Percentiles rank a stretch among this genome's conserved stretches.
Conservation (phyloP, 2,329 filamentous ascomycete genomes). For the Venturia pyrina region DNA sequence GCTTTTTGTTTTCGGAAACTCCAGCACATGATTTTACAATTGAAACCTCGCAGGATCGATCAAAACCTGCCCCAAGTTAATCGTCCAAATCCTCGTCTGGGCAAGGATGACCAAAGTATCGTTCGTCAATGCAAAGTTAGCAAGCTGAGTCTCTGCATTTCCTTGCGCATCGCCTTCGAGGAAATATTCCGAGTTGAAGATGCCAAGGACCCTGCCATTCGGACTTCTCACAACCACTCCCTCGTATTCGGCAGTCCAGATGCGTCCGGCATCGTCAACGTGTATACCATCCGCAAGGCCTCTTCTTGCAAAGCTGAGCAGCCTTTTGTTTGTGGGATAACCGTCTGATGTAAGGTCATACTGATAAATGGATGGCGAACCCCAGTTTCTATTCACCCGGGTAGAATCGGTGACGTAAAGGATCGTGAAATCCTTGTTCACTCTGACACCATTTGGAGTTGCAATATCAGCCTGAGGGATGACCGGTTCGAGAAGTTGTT, state of each 20-base stretch:
- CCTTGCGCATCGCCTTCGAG: not conserved
- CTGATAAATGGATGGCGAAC: not conserved
- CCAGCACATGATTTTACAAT: not conserved
- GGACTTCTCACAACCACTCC: constrained; percentile 17
- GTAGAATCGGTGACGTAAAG: not conserved
- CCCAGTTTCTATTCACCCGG: not conserved
- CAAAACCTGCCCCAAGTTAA: not conserved
- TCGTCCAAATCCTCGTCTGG: not conserved
- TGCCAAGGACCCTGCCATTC: constrained; percentile 16
- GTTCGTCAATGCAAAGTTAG: constrained; percentile 13
- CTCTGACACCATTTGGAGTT: not conserved
- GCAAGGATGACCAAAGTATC: constrained; percentile 5
- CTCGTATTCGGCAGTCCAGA: constrained; percentile 19
- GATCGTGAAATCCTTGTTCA: not conserved
- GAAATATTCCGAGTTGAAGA: constrained; percentile 14
- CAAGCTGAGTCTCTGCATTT: not conserved
- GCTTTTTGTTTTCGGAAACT: too few species aligned
- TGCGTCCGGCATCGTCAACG: constrained; percentile 17
- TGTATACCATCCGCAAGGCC: constrained; percentile 18
- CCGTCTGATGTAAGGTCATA: constrained; percentile 15
- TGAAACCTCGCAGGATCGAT: not conserved
- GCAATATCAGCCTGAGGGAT: not conserved
- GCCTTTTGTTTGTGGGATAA: constrained; percentile 10
- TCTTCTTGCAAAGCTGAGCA: constrained; percentile 10
- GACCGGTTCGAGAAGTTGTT: constrained; percentile 1